Percentiles rank a stretch among this genome's conserved stretches.
phyloP scores from a whole-genome alignment of 495 filamentous ascomycete genomes.

The Aspergillus wentii region DNA sequence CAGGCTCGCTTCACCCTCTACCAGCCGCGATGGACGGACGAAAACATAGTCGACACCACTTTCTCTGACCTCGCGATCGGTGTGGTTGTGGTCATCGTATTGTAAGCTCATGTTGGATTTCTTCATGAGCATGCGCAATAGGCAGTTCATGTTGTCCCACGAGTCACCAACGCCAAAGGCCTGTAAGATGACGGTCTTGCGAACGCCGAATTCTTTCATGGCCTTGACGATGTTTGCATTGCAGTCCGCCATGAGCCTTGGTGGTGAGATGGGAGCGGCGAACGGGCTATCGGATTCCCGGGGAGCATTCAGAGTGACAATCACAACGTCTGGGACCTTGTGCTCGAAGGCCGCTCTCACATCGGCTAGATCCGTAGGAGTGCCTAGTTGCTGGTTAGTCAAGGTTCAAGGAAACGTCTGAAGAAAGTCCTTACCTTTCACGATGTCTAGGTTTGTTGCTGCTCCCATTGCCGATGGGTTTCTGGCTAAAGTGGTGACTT shows the following conservation, averaged over 20 bases:
- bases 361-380: slow-evolving; percentile 33
- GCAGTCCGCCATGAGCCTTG: slow-evolving; percentile 40
- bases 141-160: slow-evolving; percentile 38
- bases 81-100: slow-evolving; percentile 38
- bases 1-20: slow-evolving; percentile 15
- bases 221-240: slow-evolving; percentile 34
- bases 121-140: slow-evolving; percentile 33
- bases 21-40: slow-evolving; percentile 35
- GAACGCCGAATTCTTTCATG: slow-evolving; percentile 32
- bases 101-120: slow-evolving; percentile 42
- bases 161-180: slow-evolving; percentile 43
- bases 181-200: slow-evolving; percentile 38
- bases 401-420: too few species aligned
- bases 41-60: slow-evolving; percentile 38
- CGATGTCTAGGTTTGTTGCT: slow-evolving; percentile 7
- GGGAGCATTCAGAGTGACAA: slow-evolving; percentile 40
- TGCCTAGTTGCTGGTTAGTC: too few species aligned
- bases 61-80: slow-evolving; percentile 32
- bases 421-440: slow-evolving; percentile 18
- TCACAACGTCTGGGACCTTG: slow-evolving; percentile 28
- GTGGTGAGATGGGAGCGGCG: slow-evolving; percentile 35
- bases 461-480: slow-evolving; percentile 11
- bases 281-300: slow-evolving; percentile 41
- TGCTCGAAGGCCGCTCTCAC: slow-evolving; percentile 27
- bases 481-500: slow-evolving; percentile 17